phyloP scores from a whole-genome alignment of 345 rosid genomes.

The Excoecaria agallocha region DNA sequence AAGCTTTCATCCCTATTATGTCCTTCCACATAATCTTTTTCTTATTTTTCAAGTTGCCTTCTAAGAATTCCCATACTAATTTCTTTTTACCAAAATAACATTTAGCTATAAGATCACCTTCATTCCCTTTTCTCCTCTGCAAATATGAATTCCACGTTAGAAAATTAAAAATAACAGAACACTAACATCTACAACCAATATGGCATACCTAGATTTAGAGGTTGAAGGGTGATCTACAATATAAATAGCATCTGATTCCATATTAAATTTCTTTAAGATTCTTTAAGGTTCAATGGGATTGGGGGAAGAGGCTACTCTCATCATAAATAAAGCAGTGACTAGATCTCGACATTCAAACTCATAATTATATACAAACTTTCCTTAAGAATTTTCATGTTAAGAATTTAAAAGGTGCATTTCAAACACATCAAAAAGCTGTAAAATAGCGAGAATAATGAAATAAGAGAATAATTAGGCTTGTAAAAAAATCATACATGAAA shows the following conservation, averaged over 20 bases:
- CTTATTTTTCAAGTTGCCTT: slow-evolving; percentile 35
- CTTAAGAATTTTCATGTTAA: too few species aligned
- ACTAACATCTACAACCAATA: background rate
- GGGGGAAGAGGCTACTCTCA: slow-evolving; percentile 34
- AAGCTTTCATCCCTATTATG: slow-evolving; percentile 30
- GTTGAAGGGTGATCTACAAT: slow-evolving; percentile 50
- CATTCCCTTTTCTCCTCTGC: slow-evolving; percentile 34
- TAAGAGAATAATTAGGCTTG: too few species aligned
- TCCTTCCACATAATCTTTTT: slow-evolving; percentile 40
- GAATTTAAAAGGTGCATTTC: too few species aligned
- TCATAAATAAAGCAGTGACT: too few species aligned
- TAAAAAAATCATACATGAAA: too few species aligned
- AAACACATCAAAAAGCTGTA: too few species aligned
- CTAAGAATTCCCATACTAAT: slow-evolving; percentile 63
- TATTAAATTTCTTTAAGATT: slow-evolving; percentile 28
- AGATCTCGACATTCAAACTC: too few species aligned
- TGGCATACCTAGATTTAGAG: slow-evolving; percentile 36
- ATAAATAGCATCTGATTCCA: slow-evolving; percentile 59
- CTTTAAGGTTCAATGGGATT: slow-evolving; percentile 45
- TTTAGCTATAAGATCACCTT: slow-evolving; percentile 56
- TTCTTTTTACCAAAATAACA: slow-evolving; percentile 52
- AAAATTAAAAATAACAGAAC: background rate
- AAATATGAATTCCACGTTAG: background rate
- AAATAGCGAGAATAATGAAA: too few species aligned
- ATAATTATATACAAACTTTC: too few species aligned